Conservation (phyloP, 129 eudicot genomes). For the Ambrosia trifida region DNA sequence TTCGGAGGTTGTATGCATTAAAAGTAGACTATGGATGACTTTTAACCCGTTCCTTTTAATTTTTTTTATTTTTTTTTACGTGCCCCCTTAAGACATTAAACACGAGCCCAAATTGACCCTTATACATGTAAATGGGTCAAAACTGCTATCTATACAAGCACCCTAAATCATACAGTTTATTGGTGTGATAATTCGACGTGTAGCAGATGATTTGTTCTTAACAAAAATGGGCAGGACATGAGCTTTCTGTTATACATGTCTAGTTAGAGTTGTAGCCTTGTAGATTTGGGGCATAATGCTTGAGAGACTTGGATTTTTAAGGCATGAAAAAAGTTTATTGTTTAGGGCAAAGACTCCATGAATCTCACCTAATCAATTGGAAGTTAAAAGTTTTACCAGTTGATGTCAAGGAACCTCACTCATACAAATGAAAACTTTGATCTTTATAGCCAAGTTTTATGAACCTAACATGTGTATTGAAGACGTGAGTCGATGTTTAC, state of each 20-base stretch:
- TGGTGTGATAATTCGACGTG: constrained; percentile 18
- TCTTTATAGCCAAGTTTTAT: no score
- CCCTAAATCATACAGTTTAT: background rate
- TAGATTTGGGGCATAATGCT: background rate
- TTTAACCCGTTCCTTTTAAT: background rate
- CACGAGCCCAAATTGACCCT: background rate
- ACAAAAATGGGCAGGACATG: constrained; percentile 17
- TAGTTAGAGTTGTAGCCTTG: constrained; percentile 4
- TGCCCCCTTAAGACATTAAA: background rate
- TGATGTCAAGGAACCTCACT: no score
- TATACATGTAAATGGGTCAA: background rate
- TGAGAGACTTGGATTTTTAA: no score
- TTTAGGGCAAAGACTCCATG: no score
- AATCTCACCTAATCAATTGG: no score
- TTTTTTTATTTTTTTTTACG: background rate
- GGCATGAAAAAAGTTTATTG: no score
- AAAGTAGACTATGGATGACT: background rate
- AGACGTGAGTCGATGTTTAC: no score
- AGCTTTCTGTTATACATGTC: background rate
- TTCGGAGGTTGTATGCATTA: background rate
- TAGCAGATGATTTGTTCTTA: constrained; percentile 68
- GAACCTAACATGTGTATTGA: no score
- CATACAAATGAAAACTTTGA: no score
- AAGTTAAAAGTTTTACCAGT: no score
- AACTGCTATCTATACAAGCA: background rate